A percentile compares a stretch with the other conserved stretches of the same genome.
Conservation (phyloP, 129 eudicot genomes). For the Tanacetum coccineum region DNA sequence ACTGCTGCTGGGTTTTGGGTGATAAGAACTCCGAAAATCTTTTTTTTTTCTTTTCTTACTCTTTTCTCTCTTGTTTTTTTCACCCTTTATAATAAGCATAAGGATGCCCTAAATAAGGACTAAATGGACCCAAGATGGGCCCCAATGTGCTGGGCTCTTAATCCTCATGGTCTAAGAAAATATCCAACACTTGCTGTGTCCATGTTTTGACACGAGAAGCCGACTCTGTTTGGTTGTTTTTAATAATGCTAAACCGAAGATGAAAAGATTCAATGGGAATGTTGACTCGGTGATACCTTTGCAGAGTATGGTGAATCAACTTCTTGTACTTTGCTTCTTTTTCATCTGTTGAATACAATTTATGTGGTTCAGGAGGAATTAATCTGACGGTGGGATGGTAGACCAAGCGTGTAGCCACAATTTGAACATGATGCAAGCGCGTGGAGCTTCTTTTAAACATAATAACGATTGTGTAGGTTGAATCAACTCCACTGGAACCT, state of each 20-base stretch:
- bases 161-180: too few species aligned
- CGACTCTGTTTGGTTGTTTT: too few species aligned
- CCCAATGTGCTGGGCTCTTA: too few species aligned
- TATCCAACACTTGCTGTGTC: background rate
- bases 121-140: too few species aligned
- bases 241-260: background rate
- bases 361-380: too few species aligned
- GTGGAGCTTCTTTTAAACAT: background rate
- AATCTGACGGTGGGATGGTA: background rate
- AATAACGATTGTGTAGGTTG: background rate
- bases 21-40: too few species aligned
- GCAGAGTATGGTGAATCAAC: background rate
- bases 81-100: too few species aligned
- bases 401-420: slow-evolving; percentile 7
- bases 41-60: too few species aligned
- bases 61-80: too few species aligned
- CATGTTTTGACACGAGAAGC: background rate
- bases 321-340: background rate
- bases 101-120: too few species aligned
- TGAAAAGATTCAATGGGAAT: background rate
- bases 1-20: too few species aligned
- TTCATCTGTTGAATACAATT: too few species aligned
- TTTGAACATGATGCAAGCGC: background rate
- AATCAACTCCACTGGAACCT: background rate
- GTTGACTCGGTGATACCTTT: background rate